Conservation (phyloP, 2,329 filamentous ascomycete species). For the Pseudogymnoascus destructans region DNA sequence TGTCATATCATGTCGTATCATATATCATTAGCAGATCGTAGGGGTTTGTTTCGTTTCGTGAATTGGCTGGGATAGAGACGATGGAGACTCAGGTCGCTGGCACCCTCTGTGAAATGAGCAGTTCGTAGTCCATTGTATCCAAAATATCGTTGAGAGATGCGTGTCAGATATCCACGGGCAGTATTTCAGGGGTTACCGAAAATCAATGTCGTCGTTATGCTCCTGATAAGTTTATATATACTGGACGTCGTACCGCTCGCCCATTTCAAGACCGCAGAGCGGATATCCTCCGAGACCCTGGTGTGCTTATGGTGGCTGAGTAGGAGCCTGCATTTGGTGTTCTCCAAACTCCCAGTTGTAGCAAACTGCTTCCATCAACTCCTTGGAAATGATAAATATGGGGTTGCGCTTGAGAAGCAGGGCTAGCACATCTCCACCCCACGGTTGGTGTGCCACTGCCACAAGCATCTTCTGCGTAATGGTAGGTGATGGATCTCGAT, state of each 20-base stretch:
- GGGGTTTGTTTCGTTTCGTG: background rate
- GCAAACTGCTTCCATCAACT: background rate
- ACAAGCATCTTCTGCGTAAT: background rate
- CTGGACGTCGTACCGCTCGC: too few relatives aligned
- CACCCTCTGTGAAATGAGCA: background rate
- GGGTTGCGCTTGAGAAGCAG: background rate
- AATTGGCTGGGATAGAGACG: background rate
- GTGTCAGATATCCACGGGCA: background rate
- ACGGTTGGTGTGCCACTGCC: background rate
- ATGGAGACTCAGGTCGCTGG: background rate
- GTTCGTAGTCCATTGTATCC: background rate
- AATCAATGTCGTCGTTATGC: background rate
- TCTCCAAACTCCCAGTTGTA: background rate
- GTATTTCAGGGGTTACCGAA: background rate
- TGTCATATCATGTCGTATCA: background rate
- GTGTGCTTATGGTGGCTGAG: background rate
- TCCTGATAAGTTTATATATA: background rate
- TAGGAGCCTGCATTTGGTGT: background rate
- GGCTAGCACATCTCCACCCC: background rate
- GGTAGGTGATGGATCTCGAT: background rate
- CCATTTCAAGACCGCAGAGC: background rate
- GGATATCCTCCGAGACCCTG: background rate
- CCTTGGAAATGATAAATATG: background rate
- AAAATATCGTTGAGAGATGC: background rate
- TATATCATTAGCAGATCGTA: background rate